Evolutionary conservation across 768 basidiomycete species (phyloP).

Genomic region (Russula foetens): DNA sequence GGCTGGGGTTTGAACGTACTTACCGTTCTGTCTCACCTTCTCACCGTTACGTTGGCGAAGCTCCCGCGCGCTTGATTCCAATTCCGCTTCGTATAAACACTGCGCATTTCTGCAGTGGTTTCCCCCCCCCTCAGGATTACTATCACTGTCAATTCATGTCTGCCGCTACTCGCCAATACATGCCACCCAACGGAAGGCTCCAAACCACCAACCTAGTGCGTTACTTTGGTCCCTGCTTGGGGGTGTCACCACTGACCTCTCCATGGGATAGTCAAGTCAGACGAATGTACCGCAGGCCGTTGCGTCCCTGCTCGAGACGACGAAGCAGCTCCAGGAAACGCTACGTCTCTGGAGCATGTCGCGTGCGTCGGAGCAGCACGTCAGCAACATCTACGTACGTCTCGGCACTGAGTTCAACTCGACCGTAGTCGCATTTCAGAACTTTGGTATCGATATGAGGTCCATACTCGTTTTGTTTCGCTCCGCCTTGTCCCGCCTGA

Average conservation of each 20-base stretch:
- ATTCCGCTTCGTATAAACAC: constrained; percentile 4
- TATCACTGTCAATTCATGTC: constrained; percentile 7
- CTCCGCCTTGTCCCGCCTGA: neutral
- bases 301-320: constrained; percentile 63
- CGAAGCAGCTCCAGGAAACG: constrained; percentile 71
- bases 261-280: neutral
- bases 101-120: neutral
- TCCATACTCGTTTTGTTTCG: constrained; percentile 31
- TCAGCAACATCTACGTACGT: constrained; percentile 85
- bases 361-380: constrained; percentile 54
- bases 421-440: constrained; percentile 65
- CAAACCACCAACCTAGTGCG: constrained; percentile 16
- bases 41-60: constrained; percentile 9
- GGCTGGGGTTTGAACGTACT: neutral
- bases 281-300: constrained; percentile 55
- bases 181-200: constrained; percentile 16
- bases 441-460: constrained; percentile 71
- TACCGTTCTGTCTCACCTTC: neutral
- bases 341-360: constrained; percentile 61
- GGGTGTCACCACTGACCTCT: neutral
- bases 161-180: constrained; percentile 12
- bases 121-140: neutral
- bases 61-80: constrained; percentile 1
- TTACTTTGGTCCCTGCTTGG: neutral
- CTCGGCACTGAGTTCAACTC: constrained; percentile 86